These are phyloP conservation scores for Cladosporium sp. DNA, from an alignment of 2,329 filamentous ascomycete species.

Conservation along the genomic window DNA sequence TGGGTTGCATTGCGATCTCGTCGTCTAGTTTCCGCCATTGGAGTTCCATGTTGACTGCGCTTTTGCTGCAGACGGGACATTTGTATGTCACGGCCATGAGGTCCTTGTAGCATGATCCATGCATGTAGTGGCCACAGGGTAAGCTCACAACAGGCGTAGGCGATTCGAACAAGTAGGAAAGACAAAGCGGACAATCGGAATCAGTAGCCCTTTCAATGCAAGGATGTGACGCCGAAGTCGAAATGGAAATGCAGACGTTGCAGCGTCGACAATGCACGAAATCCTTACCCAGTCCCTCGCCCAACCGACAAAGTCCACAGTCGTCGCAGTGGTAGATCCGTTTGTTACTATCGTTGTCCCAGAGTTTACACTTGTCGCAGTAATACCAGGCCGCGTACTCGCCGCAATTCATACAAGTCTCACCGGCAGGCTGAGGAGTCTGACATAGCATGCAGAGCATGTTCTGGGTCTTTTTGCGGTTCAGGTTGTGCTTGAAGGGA, in stretches of 20 bases:
- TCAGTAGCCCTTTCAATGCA: constrained; percentile 94
- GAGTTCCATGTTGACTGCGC: constrained; percentile 93
- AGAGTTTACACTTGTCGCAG: constrained; percentile 90
- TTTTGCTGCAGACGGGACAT: constrained; percentile 94
- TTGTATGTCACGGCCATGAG: constrained; percentile 90
- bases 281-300: constrained; percentile 87
- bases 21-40: constrained; percentile 89
- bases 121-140: constrained; percentile 93
- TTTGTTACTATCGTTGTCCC: constrained; percentile 88
- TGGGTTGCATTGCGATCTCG: constrained; percentile 81
- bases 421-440: constrained; percentile 74
- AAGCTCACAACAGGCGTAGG: constrained; percentile 86
- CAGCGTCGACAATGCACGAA: constrained; percentile 99
- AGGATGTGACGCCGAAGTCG: constrained; percentile 76
- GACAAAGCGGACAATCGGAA: constrained; percentile 93
- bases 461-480: constrained; percentile 78
- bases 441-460: constrained; percentile 98
- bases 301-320: constrained; percentile 90
- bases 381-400: constrained; percentile 82
- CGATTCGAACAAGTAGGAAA: constrained; percentile 94
- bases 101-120: constrained; percentile 80
- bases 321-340: constrained; percentile 95
- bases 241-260: constrained; percentile 88
- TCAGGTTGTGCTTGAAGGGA: constrained; percentile 48
- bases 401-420: constrained; percentile 72